These are phyloP conservation scores for Russula abietina DNA, from an alignment of 768 basidiomycete genomes.

Conservation along the genomic window DNA sequence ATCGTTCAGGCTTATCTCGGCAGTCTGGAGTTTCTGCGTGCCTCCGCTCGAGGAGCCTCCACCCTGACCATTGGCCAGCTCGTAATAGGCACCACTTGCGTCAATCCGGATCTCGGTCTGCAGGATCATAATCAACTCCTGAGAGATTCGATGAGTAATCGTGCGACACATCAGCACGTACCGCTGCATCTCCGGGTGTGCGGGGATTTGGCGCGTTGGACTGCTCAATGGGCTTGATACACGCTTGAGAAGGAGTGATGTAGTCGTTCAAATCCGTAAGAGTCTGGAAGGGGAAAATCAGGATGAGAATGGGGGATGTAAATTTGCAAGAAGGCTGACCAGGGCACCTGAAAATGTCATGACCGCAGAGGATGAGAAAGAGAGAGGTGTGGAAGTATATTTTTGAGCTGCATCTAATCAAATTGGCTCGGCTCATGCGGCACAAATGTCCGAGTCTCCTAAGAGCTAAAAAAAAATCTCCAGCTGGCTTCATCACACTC, in stretches of 20 bases:
- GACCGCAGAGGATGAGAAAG: background rate
- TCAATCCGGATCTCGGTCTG: conserved; percentile 95
- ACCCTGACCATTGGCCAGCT: conserved; percentile 48
- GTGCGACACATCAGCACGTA: conserved; percentile 26
- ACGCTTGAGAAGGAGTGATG: conserved; percentile 92
- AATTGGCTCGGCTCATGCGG: background rate
- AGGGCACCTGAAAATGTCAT: conserved; percentile 22
- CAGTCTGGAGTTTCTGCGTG: conserved; percentile 74
- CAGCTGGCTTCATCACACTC: no score
- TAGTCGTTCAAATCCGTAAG: conserved; percentile 96
- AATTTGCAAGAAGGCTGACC: conserved; percentile 3
- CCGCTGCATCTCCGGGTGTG: conserved; percentile 40
- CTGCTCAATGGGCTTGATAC: conserved; percentile 88
- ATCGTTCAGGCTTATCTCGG: conserved; percentile 94
- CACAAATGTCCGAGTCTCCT: background rate
- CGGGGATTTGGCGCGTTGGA: conserved; percentile 36
- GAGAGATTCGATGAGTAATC: background rate
- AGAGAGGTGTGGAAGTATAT: background rate
- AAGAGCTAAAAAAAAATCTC: no score
- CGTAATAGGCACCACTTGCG: conserved; percentile 79
- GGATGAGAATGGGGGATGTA: background rate
- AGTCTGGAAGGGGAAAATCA: conserved; percentile 43
- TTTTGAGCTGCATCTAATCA: background rate
- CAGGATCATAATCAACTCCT: conserved; percentile 30
- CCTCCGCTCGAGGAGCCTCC: conserved; percentile 17